Base-by-base conservation (phyloP, 2,329 filamentous ascomycete genomes). In the Apiospora rasikravindrae region DNA sequence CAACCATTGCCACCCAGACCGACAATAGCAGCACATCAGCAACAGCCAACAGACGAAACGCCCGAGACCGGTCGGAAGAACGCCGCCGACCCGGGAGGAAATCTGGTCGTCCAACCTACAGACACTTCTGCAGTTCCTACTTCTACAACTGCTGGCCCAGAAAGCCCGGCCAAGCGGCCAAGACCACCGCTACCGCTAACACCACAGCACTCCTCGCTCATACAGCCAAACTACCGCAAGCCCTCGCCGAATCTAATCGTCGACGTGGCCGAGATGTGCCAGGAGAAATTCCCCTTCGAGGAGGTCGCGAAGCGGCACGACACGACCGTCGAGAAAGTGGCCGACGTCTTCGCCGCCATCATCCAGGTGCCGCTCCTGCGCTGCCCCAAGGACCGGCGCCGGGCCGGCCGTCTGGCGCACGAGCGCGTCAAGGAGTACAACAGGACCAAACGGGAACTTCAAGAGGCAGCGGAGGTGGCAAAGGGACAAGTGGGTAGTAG, bases 221-320 rank as follows among this genome's bases (percentile, higher is more conserved):
- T 77, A 40, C 77, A 78, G 37, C 76, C 76, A 2, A 80, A 75
- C 44, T 79, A 80, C 57, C 80, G 80, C 37, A 84, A 83, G 71
- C 81, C 80, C 49, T 81, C 77, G 29, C 78, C 77, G 2, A 81
- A 80, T 72, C 80, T 86, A 33, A 83, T 87, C 49, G 83, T 86
- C 33, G 86, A 88, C 76, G 83, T 88, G 29, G 85, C 85, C 4
- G 83, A 87, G 75, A 87, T 86, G 0, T 84, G 84, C 61, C 82
- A 86, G 75, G 81, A 82, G 68, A 78, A 78, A 4, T 86, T 87
- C 69, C 86, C 86, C 4, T 86, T 86, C 69, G 81, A 81, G 4
- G 81, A 82, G 44, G 81, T 88, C 4, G 86, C 86, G 1, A 80
- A 81, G 70, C 81, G 85, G 26, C 86, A 88, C 73, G 80, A 81